phyloP scores from a whole-genome alignment of 2,329 filamentous ascomycete genomes.

The Phialophora chinensis region DNA sequence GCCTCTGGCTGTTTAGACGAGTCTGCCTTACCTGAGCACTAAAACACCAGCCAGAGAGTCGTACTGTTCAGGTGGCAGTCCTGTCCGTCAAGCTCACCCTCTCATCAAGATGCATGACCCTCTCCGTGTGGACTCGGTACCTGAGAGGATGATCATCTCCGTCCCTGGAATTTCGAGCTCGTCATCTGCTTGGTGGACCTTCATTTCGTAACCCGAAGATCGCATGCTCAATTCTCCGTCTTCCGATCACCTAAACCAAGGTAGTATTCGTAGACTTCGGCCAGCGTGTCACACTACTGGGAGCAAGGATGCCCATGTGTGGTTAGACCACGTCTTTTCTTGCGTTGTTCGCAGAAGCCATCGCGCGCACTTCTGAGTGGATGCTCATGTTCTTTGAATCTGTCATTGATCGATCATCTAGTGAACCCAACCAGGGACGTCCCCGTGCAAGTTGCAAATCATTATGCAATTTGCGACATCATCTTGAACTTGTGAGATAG shows the following conservation, averaged over 20 bases:
- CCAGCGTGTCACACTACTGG: constrained; percentile 10
- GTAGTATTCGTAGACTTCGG: not conserved
- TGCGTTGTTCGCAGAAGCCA: constrained; percentile 5
- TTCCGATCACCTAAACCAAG: constrained; percentile 14
- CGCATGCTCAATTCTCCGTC: constrained; percentile 24
- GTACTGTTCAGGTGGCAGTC: not conserved
- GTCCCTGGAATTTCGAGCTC: constrained; percentile 10
- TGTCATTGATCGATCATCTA: constrained; percentile 11
- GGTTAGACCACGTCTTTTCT: constrained; percentile 1
- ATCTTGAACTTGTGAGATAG: not conserved
- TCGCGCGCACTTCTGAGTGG: constrained; percentile 17
- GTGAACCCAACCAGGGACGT: constrained; percentile 6
- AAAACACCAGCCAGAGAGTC: constrained; percentile 9
- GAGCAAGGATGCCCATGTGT: constrained; percentile 1
- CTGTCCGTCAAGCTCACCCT: constrained; percentile 7
- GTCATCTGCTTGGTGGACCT: constrained; percentile 6
- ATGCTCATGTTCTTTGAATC: constrained; percentile 5
- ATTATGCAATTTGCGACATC: not conserved
- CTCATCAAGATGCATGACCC: constrained; percentile 1
- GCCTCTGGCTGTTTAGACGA: constrained; percentile 20
- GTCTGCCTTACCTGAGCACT: constrained; percentile 38
- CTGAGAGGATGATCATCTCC: constrained; percentile 12
- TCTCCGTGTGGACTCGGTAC: not conserved
- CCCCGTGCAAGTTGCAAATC: constrained; percentile 1
- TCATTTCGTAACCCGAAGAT: constrained; percentile 8